Percentiles rank a stretch among this genome's conserved stretches.
Evolutionary conservation across 1,284 basidiomycete species (phyloP).

Genomic region (Violaceomyces palustris): DNA sequence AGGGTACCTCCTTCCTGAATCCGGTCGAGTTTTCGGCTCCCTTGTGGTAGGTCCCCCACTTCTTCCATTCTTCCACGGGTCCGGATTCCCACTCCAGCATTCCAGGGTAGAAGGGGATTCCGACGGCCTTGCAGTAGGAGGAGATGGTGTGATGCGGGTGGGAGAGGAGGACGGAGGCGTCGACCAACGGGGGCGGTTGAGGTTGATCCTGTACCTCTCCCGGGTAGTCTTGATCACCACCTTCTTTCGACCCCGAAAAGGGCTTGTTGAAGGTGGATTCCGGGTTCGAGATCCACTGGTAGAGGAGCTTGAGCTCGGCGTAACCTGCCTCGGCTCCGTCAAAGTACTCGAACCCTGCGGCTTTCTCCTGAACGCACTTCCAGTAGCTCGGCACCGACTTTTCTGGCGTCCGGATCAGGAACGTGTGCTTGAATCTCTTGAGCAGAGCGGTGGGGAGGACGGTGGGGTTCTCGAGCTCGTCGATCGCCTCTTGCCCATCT

Average conservation of each 20-base stretch:
- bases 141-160: slow-evolving; percentile 36
- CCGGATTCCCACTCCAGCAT: slow-evolving; percentile 49
- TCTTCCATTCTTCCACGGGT: slow-evolving; percentile 41
- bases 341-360: slow-evolving; percentile 47
- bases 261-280: slow-evolving; percentile 39
- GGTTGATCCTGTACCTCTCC: slow-evolving; percentile 20
- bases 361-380: slow-evolving; percentile 46
- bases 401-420: slow-evolving; percentile 48
- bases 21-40: slow-evolving; percentile 45
- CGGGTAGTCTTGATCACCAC: slow-evolving; percentile 3
- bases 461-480: slow-evolving; percentile 48
- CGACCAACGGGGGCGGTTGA: slow-evolving; percentile 39
- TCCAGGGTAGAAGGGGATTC: slow-evolving; percentile 35
- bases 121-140: slow-evolving; percentile 37
- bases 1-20: slow-evolving; percentile 31
- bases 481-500: neutral
- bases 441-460: slow-evolving; percentile 40
- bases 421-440: slow-evolving; percentile 46
- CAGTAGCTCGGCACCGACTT: slow-evolving; percentile 46
- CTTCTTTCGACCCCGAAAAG: too few relatives aligned
- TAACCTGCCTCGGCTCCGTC: slow-evolving; percentile 45
- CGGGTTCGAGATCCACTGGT: slow-evolving; percentile 46
- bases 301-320: slow-evolving; percentile 39
- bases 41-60: slow-evolving; percentile 47
- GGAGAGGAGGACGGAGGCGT: slow-evolving; percentile 34